phyloP scores from a whole-genome alignment of 2,329 filamentous ascomycete species.

The Ophiostoma australiae region DNA sequence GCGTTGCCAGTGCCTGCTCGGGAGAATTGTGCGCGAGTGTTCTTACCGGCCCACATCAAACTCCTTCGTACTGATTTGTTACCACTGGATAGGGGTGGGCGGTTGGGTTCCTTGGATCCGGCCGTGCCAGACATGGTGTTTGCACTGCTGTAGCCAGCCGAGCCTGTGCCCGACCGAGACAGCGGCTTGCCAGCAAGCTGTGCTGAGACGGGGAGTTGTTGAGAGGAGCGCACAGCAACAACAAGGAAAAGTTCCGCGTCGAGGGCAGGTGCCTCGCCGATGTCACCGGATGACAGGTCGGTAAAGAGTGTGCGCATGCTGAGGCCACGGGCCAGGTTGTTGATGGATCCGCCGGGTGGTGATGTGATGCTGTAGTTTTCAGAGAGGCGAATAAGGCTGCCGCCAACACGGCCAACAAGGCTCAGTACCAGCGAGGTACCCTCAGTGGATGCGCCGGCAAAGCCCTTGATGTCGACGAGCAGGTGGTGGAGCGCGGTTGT shows the following conservation, averaged over 20 bases:
- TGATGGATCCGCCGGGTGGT: conserved; percentile 66
- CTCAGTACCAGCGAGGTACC: conserved; percentile 72
- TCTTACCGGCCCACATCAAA: conserved; percentile 65
- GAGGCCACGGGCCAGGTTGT: conserved; percentile 57
- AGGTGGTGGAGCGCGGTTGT: conserved; percentile 72
- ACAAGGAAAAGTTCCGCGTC: conserved; percentile 77
- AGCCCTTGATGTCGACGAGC: conserved; percentile 75
- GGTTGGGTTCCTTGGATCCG: conserved; percentile 41
- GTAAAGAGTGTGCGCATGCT: conserved; percentile 82
- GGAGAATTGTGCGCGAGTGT: conserved; percentile 50
- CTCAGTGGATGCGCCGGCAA: conserved; percentile 71
- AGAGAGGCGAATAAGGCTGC: conserved; percentile 63
- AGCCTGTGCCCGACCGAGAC: conserved; percentile 48
- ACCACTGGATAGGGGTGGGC: conserved; percentile 47
- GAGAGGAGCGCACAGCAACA: conserved; percentile 65
- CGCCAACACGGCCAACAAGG: conserved; percentile 65
- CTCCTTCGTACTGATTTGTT: conserved; percentile 56
- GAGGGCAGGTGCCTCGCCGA: conserved; percentile 55
- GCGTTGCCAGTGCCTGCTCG: conserved; percentile 41
- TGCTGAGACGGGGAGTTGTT: conserved; percentile 41
- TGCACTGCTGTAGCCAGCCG: conserved; percentile 39
- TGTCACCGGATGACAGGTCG: conserved; percentile 73
- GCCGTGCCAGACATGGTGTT: conserved; percentile 31
- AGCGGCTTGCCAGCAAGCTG: conserved; percentile 39
- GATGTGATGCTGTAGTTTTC: conserved; percentile 80